Percentiles rank a stretch among this genome's conserved stretches.
Conservation (phyloP, 2,329 filamentous ascomycete genomes). For the Pseudonectria buxi region DNA sequence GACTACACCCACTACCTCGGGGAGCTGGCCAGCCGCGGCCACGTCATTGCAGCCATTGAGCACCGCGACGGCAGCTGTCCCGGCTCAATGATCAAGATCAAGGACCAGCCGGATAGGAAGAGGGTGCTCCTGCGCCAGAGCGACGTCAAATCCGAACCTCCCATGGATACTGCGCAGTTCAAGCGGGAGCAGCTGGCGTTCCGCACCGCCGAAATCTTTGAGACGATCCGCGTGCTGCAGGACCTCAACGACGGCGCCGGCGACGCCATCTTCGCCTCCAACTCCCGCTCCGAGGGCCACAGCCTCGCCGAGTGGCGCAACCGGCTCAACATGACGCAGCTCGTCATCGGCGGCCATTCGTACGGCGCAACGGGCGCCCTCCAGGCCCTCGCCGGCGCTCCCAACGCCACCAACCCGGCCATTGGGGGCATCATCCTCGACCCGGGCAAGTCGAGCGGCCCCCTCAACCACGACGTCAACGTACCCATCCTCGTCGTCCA, state of each 20-base stretch:
- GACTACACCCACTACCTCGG: conserved; percentile 47
- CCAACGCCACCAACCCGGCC: conserved; percentile 31
- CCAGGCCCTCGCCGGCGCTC: conserved; percentile 43
- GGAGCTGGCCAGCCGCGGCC: conserved; percentile 42
- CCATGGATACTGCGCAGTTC: conserved; percentile 31
- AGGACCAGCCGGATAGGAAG: conserved; percentile 22
- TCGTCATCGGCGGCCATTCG: conserved; percentile 56
- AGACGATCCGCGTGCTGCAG: conserved; percentile 34
- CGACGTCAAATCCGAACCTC: conserved; percentile 25
- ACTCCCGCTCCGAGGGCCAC: conserved; percentile 40
- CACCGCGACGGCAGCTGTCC: conserved; percentile 47
- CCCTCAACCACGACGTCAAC: conserved; percentile 50
- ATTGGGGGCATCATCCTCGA: conserved; percentile 56
- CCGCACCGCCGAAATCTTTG: conserved; percentile 44
- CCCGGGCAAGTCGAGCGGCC: conserved; percentile 58
- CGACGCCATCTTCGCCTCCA: conserved; percentile 28
- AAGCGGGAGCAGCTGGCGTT: conserved; percentile 43
- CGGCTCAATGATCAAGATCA: conserved; percentile 32
- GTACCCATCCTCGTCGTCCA: conserved; percentile 57
- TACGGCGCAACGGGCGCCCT: conserved; percentile 60
- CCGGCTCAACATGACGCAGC: conserved; percentile 46
- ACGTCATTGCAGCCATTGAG: conserved; percentile 43
- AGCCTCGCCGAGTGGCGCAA: conserved; percentile 43
- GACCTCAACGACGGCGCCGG: conserved; percentile 35
- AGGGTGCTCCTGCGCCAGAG: conserved; percentile 30